Evolutionary conservation across 805 yeast species (phyloP).

Genomic region (Wickerhamomyces xylosicus): DNA sequence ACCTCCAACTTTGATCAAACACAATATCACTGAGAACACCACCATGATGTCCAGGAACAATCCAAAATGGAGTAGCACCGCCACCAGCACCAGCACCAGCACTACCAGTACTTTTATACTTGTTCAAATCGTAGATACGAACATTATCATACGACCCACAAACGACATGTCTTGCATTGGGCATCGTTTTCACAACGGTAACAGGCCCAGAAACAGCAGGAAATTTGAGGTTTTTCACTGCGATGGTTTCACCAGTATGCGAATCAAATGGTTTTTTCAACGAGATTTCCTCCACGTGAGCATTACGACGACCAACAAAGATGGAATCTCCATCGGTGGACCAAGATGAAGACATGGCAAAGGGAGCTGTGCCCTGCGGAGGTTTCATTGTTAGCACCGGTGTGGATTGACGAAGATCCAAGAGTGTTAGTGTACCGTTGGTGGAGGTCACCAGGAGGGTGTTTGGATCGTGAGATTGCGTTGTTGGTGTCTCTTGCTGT

Average conservation of each 20-base stretch:
- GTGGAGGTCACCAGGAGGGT: constrained; percentile 72
- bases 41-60: constrained; percentile 95
- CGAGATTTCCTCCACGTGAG: constrained; percentile 70
- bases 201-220: constrained; percentile 91
- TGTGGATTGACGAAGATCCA: constrained; percentile 60
- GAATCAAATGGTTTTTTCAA: constrained; percentile 41
- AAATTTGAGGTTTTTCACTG: constrained; percentile 52
- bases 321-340: constrained; percentile 69
- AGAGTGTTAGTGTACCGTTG: constrained; percentile 70
- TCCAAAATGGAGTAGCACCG: constrained; percentile 57
- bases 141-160: constrained; percentile 91
- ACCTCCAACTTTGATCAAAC: constrained; percentile 82
- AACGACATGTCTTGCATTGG: constrained; percentile 66
- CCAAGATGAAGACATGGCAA: constrained; percentile 92
- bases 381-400: constrained; percentile 40
- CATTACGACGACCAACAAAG: constrained; percentile 83
- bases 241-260: constrained; percentile 29
- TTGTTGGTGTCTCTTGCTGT: constrained; percentile 7
- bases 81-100: too few species aligned
- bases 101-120: too few species aligned
- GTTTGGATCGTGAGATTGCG: constrained; percentile 10
- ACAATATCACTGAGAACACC: constrained; percentile 70
- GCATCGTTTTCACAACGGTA: constrained; percentile 67
- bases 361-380: constrained; percentile 72
- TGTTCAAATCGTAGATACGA: constrained; percentile 66